These are phyloP conservation scores for Fusarium subglutinans DNA, from an alignment of 2,329 filamentous ascomycete genomes.

Conservation along the genomic window DNA sequence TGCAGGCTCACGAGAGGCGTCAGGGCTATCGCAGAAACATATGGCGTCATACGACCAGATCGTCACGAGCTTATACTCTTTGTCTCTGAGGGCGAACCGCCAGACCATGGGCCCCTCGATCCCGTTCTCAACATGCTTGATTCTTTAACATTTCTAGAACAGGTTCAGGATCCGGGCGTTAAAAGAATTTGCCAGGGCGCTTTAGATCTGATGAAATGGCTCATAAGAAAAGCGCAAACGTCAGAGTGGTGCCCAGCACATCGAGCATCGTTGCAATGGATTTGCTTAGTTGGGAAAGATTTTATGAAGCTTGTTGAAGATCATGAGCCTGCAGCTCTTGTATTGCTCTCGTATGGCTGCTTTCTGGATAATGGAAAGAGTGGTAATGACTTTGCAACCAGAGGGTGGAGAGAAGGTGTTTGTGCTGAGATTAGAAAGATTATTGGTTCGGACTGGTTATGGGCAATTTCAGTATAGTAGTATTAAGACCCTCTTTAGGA, in stretches of 20 bases:
- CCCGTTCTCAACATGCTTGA: background rate
- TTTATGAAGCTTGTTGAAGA: background rate
- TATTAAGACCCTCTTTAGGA: no score
- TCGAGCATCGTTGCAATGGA: background rate
- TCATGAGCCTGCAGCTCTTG: background rate
- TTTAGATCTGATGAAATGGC: background rate
- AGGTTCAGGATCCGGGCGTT: accelerated
- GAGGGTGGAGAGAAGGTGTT: background rate
- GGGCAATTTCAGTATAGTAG: background rate
- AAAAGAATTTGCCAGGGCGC: background rate
- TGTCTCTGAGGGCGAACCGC: background rate
- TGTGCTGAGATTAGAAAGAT: background rate
- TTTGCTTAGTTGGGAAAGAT: background rate
- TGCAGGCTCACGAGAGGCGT: background rate
- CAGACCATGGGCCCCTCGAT: background rate
- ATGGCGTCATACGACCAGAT: background rate
- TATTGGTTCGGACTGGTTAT: background rate
- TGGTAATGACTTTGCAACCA: background rate
- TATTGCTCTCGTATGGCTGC: background rate
- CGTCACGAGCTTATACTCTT: background rate
- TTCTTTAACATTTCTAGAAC: background rate
- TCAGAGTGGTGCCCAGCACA: background rate
- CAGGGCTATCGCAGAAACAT: background rate
- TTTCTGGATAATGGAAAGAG: background rate
- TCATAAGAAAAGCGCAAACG: background rate